These are phyloP conservation scores for Cercospora citrullina DNA, from an alignment of 2,329 filamentous ascomycete genomes.

Conservation along the genomic window DNA sequence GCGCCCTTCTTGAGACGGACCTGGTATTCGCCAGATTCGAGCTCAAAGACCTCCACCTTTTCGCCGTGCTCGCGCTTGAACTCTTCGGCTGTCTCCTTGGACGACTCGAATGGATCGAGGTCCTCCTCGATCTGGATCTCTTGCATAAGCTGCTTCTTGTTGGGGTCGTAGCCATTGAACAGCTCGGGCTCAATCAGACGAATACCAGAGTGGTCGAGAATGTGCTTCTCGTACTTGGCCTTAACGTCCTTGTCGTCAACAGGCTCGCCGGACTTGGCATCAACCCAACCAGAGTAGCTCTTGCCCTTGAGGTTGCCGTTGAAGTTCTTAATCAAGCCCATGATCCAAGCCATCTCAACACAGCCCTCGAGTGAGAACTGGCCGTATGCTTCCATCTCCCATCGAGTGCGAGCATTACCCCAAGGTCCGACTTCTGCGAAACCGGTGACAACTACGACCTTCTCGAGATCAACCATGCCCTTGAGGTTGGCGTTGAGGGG, in stretches of 20 bases:
- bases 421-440: constrained; percentile 95
- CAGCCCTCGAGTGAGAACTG: constrained; percentile 97
- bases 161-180: constrained; percentile 94
- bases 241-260: constrained; percentile 99
- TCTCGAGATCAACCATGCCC: constrained; percentile 98
- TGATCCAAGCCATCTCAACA: constrained; percentile 99
- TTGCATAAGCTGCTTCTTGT: constrained; percentile 97
- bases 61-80: constrained; percentile 97
- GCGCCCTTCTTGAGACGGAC: constrained; percentile 95
- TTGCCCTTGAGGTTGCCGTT: constrained; percentile 95
- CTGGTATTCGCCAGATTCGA: constrained; percentile 88
- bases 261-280: constrained; percentile 88
- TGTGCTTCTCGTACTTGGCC: constrained; percentile 93
- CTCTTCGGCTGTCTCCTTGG: constrained; percentile 94
- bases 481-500: constrained; percentile 85
- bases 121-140: constrained; percentile 98
- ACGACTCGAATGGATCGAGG: constrained; percentile 93
- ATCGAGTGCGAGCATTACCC: constrained; percentile 96
- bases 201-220: constrained; percentile 95
- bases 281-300: constrained; percentile 95
- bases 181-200: constrained; percentile 96
- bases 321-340: constrained; percentile 98
- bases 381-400: constrained; percentile 98
- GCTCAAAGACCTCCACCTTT: constrained; percentile 96
- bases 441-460: constrained; percentile 95